A percentile compares a stretch with the other conserved stretches of the same genome.
Evolutionary conservation across 2,329 filamentous ascomycete species (phyloP).

Genomic region (Clonostachys rhizophaga): DNA sequence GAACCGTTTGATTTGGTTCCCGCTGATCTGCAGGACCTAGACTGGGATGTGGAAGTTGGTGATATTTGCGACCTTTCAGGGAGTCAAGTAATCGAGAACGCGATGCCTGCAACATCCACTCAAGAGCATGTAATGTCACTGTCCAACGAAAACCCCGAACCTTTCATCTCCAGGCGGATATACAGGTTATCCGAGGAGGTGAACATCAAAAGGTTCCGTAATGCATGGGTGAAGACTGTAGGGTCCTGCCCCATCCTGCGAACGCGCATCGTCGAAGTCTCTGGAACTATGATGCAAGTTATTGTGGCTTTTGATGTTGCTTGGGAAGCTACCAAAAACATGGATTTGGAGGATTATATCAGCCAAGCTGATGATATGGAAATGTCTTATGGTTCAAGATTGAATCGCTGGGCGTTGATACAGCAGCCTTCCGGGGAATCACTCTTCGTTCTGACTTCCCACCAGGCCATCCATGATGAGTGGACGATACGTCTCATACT

Average conservation of each 20-base stretch:
- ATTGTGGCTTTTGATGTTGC: constrained; percentile 2
- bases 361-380: background rate
- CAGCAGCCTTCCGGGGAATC: background rate
- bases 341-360: background rate
- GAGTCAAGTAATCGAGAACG: constrained; percentile 28
- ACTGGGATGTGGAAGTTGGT: constrained; percentile 22
- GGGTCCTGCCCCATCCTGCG: constrained; percentile 3
- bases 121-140: constrained; percentile 45
- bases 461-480: constrained; percentile 11
- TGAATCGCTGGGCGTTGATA: constrained; percentile 5
- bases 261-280: constrained; percentile 4
- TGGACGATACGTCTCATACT: constrained; percentile 6
- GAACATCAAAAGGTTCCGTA: constrained; percentile 12
- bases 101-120: constrained; percentile 42
- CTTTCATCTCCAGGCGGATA: constrained; percentile 22
- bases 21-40: constrained; percentile 42
- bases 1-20: constrained; percentile 21
- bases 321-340: background rate
- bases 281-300: constrained; percentile 1
- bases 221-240: constrained; percentile 12
- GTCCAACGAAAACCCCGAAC: constrained; percentile 25
- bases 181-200: constrained; percentile 8
- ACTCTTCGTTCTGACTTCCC: constrained; percentile 1
- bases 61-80: background rate
- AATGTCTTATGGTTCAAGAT: constrained; percentile 5